These are phyloP conservation scores for Aspergillus arachidicola DNA, from an alignment of 2,329 filamentous ascomycete species.

Conservation along the genomic window DNA sequence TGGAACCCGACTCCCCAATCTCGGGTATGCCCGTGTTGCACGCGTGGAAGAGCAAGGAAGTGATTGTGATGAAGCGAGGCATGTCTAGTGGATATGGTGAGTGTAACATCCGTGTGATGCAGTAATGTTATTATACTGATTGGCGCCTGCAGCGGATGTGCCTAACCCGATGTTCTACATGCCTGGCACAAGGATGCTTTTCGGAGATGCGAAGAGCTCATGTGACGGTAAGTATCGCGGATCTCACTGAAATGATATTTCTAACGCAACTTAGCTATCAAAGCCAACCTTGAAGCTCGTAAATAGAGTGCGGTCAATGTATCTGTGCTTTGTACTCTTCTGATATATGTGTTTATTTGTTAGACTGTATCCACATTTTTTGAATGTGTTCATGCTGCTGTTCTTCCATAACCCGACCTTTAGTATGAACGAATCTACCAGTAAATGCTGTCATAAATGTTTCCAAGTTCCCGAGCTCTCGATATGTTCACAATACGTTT, in stretches of 20 bases:
- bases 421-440: neutral
- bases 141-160: conserved; percentile 68
- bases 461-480: no score
- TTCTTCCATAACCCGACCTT: neutral
- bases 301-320: conserved; percentile 23
- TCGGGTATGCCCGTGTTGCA: conserved; percentile 92
- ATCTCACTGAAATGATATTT: neutral
- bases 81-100: conserved; percentile 84
- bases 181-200: conserved; percentile 86
- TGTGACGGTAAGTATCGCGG: conserved; percentile 67
- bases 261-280: conserved; percentile 41
- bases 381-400: neutral
- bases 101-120: conserved; percentile 30
- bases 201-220: conserved; percentile 83
- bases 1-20: conserved; percentile 81
- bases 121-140: conserved; percentile 6
- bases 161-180: conserved; percentile 94
- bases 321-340: neutral
- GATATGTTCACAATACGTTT: no score
- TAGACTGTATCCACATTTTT: neutral
- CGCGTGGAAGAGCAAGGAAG: conserved; percentile 92
- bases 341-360: neutral
- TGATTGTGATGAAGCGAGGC: conserved; percentile 89
- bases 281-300: conserved; percentile 39
- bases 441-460: neutral